These are phyloP conservation scores for Penicillium turbatum DNA, from an alignment of 495 filamentous ascomycete species.

Conservation along the genomic window DNA sequence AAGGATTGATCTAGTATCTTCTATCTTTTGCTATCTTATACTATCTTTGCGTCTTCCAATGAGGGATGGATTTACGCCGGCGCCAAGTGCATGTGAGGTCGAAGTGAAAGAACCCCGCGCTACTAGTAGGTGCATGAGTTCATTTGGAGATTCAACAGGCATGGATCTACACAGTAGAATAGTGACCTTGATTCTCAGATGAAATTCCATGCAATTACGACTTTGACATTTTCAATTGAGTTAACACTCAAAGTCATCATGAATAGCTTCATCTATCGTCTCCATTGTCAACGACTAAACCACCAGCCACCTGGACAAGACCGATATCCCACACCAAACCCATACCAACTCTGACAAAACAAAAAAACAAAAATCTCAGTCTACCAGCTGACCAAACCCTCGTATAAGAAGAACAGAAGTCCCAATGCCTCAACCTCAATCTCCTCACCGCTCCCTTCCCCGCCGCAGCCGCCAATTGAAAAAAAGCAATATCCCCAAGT, in stretches of 20 bases:
- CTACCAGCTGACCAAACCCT: background rate
- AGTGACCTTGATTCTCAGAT: background rate
- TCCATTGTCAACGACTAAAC: background rate
- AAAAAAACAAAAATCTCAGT: background rate
- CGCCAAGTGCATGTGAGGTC: conserved; percentile 4
- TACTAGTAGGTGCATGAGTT: background rate
- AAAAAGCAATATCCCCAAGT: background rate
- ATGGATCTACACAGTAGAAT: background rate
- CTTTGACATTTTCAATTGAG: background rate
- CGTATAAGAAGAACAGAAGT: background rate
- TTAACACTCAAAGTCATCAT: background rate
- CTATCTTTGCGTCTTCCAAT: background rate
- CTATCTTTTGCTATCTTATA: background rate
- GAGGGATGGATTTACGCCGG: background rate
- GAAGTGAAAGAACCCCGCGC: background rate
- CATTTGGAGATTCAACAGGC: background rate
- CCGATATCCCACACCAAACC: background rate
- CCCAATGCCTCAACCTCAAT: background rate
- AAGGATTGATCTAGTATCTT: background rate
- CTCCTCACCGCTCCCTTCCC: conserved; percentile 4
- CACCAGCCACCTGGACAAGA: background rate
- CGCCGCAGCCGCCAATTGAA: background rate
- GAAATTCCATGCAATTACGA: background rate
- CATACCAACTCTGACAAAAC: background rate
- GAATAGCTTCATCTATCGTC: background rate